These are phyloP conservation scores for Fusarium buharicum DNA, from an alignment of 2,329 filamentous ascomycete species.

Conservation along the genomic window DNA sequence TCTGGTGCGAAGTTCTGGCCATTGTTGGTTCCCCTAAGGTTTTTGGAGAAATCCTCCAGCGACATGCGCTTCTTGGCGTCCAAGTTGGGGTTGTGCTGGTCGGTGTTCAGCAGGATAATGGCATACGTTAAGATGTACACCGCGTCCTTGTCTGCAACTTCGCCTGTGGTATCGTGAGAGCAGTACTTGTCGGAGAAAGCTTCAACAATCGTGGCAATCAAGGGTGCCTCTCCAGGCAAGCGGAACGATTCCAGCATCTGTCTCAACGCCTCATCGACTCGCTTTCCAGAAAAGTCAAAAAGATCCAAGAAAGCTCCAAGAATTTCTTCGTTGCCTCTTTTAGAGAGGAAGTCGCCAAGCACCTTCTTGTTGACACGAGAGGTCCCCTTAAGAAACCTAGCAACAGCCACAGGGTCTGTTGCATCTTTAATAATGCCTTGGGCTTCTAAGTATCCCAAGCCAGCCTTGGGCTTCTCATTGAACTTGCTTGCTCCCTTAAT, in stretches of 20 bases:
- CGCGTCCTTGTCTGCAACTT: slow-evolving; percentile 85
- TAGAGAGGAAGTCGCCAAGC: slow-evolving; percentile 92
- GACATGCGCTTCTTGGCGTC: slow-evolving; percentile 84
- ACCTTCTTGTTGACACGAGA: slow-evolving; percentile 89
- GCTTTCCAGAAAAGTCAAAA: slow-evolving; percentile 89
- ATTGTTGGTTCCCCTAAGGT: slow-evolving; percentile 89
- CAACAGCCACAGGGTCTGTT: slow-evolving; percentile 79
- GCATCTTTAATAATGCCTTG: slow-evolving; percentile 85
- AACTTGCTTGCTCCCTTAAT: slow-evolving; percentile 90
- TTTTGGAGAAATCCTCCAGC: slow-evolving; percentile 82
- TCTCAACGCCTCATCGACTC: slow-evolving; percentile 89
- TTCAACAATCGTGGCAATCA: slow-evolving; percentile 93
- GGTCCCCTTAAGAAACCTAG: slow-evolving; percentile 88
- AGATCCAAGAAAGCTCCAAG: slow-evolving; percentile 83
- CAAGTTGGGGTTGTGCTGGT: slow-evolving; percentile 94
- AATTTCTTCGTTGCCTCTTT: slow-evolving; percentile 86
- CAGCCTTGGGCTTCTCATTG: slow-evolving; percentile 92
- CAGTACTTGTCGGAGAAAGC: slow-evolving; percentile 89
- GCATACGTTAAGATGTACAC: slow-evolving; percentile 93
- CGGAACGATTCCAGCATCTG: slow-evolving; percentile 91
- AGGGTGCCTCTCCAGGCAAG: slow-evolving; percentile 87
- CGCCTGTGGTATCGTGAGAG: slow-evolving; percentile 72
- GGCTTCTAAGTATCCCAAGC: slow-evolving; percentile 84
- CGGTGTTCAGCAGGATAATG: slow-evolving; percentile 97
- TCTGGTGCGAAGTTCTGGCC: slow-evolving; percentile 85